Evolutionary conservation across 75 land plant species (phyloP), one percentile per base, ranked within the genome.

Genomic region (Cupressus sempervirens): DNA sequence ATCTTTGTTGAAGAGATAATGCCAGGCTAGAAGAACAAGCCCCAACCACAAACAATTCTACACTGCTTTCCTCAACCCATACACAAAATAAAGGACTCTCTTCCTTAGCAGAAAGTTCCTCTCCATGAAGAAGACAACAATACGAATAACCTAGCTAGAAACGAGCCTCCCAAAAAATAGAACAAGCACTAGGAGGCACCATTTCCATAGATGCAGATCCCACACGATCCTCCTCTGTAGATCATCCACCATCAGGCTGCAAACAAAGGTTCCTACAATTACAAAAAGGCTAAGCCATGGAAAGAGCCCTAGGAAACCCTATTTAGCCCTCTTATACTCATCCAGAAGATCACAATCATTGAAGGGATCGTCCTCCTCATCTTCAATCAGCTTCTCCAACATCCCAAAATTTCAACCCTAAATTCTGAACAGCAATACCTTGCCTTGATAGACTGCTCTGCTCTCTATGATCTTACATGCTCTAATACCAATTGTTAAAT

Each of bases 351-450:
- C 99, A 36, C 89, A 90, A 13, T 89, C 95, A 34, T 86, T 85
- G 54, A 97, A 91, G 2, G 97, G 94, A 75, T 97, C 99, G 0
- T 94, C 98, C 13, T 96, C 98, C 13, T 94, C 97, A 23, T 95
- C 98, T 29, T 79, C 82, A 11, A 62, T 50, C 53, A 50, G 53
- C 15, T 50, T 50, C 53, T 50, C 53, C 53, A 50, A 13, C 53
- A 50, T 50, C 53, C 50, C 85, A n/a, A n/a, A n/a, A n/a, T n/a
- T n/a, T n/a, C n/a, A n/a, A n/a, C n/a, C n/a, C n/a, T n/a, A n/a
- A n/a, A n/a, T n/a, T n/a, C n/a, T n/a, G n/a, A n/a, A n/a, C n/a
- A n/a, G n/a, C n/a, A n/a, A n/a, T n/a, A n/a, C n/a, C n/a, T n/a
- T n/a, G n/a, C n/a, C n/a, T n/a, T n/a, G n/a, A n/a, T n/a, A n/a